A percentile compares a stretch with the other conserved stretches of the same genome.
Evolutionary conservation across 208 protist species (phyloP).

Genomic region (Trypanosoma boissoni): DNA sequence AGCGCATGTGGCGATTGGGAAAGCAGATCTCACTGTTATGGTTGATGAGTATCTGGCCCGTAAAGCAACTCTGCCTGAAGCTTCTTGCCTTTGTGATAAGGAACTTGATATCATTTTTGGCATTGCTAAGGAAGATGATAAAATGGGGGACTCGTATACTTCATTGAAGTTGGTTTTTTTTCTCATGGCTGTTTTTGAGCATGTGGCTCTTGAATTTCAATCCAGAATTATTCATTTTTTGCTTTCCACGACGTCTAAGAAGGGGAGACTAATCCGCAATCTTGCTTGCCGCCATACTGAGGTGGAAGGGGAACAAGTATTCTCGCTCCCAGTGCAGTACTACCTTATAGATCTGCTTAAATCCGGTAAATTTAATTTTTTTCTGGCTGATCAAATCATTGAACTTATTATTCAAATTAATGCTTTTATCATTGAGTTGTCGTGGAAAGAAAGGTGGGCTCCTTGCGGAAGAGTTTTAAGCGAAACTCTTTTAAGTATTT

Average conservation of each 20-base stretch:
- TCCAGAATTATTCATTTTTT: constrained; percentile 14
- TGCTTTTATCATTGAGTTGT: constrained; percentile 21
- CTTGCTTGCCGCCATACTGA: constrained; percentile 11
- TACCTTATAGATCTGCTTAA: constrained; percentile 13
- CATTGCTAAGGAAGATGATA: no score
- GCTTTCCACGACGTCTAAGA: constrained; percentile 7
- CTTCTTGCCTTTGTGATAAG: constrained; percentile 7
- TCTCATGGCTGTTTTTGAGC: constrained; percentile 10
- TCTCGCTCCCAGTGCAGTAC: constrained; percentile 1
- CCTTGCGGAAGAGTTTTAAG: constrained; percentile 7
- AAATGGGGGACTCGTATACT: neutral
- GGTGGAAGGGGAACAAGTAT: neutral
- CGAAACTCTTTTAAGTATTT: constrained; percentile 5
- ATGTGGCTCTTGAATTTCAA: constrained; percentile 16
- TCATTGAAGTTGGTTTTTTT: constrained; percentile 10
- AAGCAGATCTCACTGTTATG: constrained; percentile 9
- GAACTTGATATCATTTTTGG: constrained; percentile 20
- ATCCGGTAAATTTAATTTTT: neutral
- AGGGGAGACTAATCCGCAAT: constrained; percentile 4
- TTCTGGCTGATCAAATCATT: constrained; percentile 5
- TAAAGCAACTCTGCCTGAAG: neutral
- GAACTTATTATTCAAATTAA: constrained; percentile 8
- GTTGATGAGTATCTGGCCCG: constrained; percentile 20
- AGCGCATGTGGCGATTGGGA: constrained; percentile 1
- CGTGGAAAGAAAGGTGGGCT: constrained; percentile 1